Evolutionary conservation across 2,329 filamentous ascomycete species (phyloP), one percentile per base, ranked within the genome.

Genomic region (Pseudohalonectria lignicola): DNA sequence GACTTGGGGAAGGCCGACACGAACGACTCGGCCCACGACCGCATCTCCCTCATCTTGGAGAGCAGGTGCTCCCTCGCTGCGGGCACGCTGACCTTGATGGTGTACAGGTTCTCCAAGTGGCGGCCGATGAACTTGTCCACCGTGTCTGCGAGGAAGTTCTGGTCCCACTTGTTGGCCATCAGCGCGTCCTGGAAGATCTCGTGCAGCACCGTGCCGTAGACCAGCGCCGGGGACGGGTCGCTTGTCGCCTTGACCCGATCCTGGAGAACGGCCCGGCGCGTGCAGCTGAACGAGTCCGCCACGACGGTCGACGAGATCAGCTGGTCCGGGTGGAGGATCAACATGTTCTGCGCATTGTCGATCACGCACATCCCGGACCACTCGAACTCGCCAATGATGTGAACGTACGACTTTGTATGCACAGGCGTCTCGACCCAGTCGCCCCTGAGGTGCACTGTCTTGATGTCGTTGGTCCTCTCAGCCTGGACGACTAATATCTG

Each of bases 241-340:
- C 80, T 82, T 0, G 87, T 90, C 8, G 86, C 86, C 59, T 96
- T 96, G 49, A 98, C 82, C 23, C 92, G 81, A 56, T 98, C 90
- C 57, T 96, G 88, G 19, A 98, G 72, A 2, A 96, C 90, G 21
- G 92, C 87, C 45, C 90, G 82, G 15, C 92, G 82, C 54, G 84
- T 80, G 54, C 92, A 98, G 18, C 79, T 81, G 55, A 96, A 94
- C 0, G 92, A 94, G 58, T 98, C 92, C n/a, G 87, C 88, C 31
- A 98, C 83, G 5, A 93, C 86, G 1, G 92, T 96, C 3, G 92
- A 83, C 3, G 92, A 96, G 38, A 98, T 82, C 25, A 98, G 73
- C 60, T 96, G 88, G 52, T 98, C 92, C 0, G 92, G 92, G 52
- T 98, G 88, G 12, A 98, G 63, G 41, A 98, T 87, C 36, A 98